Evolutionary conservation across 495 filamentous ascomycete genomes (phyloP).

Genomic region (Hyaloscypha hepaticicola): DNA sequence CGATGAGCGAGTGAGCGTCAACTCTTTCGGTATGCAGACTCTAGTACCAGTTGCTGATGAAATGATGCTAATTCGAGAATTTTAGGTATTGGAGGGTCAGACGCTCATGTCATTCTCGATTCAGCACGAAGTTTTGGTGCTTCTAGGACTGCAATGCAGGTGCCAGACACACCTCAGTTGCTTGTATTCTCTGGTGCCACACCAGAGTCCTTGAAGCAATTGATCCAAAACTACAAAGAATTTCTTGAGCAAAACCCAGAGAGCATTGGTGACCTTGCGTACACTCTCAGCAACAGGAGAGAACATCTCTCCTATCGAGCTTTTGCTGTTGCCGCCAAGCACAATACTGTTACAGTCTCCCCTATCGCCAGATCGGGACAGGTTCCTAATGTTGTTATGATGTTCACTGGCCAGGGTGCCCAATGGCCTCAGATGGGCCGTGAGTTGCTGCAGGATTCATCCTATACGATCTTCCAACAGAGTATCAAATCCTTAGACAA

Average conservation of each 20-base stretch:
- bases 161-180: neutral
- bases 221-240: neutral
- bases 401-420: conserved; percentile 24
- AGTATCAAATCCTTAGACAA: neutral
- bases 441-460: conserved; percentile 50
- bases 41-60: no score
- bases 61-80: no score
- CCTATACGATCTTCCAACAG: neutral
- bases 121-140: conserved; percentile 3
- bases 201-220: neutral
- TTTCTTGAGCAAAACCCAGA: neutral
- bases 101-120: conserved; percentile 43
- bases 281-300: neutral
- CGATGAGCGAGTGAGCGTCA: conserved; percentile 47
- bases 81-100: conserved; percentile 52
- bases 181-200: conserved; percentile 6
- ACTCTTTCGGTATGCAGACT: conserved; percentile 65
- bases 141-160: neutral
- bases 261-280: neutral
- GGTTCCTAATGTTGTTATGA: conserved; percentile 37
- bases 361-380: neutral
- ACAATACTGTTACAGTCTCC: neutral
- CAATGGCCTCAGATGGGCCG: conserved; percentile 61
- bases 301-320: neutral
- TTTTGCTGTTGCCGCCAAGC: neutral